phyloP scores from a whole-genome alignment of 2,329 filamentous ascomycete genomes.

The Phyllosticta paracitricarpa region DNA sequence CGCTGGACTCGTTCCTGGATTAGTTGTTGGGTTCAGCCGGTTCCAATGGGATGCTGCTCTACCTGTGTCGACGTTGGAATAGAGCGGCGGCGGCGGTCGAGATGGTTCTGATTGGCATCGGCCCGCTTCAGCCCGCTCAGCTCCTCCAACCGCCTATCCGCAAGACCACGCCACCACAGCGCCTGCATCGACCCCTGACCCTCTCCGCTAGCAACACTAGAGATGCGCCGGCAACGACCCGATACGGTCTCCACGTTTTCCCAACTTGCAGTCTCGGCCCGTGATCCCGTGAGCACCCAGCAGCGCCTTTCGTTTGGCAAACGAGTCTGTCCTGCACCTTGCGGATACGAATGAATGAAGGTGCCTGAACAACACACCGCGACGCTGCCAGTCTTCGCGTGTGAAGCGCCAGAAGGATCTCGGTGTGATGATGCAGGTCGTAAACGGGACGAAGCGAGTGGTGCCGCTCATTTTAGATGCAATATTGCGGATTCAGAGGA shows the following conservation, averaged over 20 bases:
- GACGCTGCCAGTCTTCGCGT: not conserved
- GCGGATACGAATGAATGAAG: not conserved
- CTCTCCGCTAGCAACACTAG: not conserved
- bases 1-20: not conserved
- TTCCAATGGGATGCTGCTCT: not conserved
- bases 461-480: not conserved
- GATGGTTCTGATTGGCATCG: not conserved
- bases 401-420: not conserved
- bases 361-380: not conserved
- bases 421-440: not conserved
- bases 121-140: not conserved
- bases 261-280: not conserved
- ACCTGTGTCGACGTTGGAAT: not conserved
- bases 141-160: not conserved
- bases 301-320: not conserved
- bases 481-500: not conserved
- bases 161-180: not conserved
- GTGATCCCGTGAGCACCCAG: not conserved
- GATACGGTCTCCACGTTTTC: not conserved
- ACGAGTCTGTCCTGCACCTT: not conserved
- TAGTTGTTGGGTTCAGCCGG: not conserved
- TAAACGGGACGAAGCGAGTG: not conserved
- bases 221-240: not conserved
- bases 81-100: not conserved
- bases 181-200: not conserved